Evolutionary conservation across 2,329 filamentous ascomycete species (phyloP).

Genomic region (Beauveria bassiana): DNA sequence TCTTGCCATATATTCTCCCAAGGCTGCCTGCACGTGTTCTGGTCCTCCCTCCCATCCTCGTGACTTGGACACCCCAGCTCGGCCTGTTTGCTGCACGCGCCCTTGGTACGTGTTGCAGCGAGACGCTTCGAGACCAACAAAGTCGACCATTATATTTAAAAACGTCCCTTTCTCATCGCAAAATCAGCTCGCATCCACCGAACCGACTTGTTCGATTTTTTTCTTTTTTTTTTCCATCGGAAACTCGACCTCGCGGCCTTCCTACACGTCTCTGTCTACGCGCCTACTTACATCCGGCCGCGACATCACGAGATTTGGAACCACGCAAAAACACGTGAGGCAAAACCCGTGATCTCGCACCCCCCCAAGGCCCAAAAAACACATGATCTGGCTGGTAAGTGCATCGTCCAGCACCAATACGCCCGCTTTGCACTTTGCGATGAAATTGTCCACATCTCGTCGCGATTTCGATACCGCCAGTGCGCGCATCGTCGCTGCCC

Average conservation of each 20-base stretch:
- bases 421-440: conserved; percentile 12
- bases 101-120: neutral
- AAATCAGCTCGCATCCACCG: neutral
- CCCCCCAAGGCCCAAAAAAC: conserved; percentile 22
- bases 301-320: conserved; percentile 40
- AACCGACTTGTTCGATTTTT: neutral
- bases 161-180: neutral
- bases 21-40: conserved; percentile 35
- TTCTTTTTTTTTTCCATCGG: conserved; percentile 4
- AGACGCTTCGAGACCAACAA: neutral
- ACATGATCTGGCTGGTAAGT: conserved; percentile 41
- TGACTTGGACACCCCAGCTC: conserved; percentile 24
- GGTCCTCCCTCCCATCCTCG: conserved; percentile 28
- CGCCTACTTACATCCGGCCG: conserved; percentile 24
- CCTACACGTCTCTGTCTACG: conserved; percentile 11
- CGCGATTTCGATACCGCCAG: conserved; percentile 11
- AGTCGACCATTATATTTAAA: conserved; percentile 13
- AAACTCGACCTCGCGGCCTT: conserved; percentile 4
- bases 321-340: conserved; percentile 37
- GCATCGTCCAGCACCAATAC: conserved; percentile 4
- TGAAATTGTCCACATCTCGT: conserved; percentile 8
- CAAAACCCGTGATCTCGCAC: conserved; percentile 36
- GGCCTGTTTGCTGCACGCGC: conserved; percentile 7
- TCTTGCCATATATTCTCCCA: conserved; percentile 28
- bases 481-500: neutral